Base-by-base conservation (phyloP, 805 yeast species). In the Torulaspora gathmanii region DNA sequence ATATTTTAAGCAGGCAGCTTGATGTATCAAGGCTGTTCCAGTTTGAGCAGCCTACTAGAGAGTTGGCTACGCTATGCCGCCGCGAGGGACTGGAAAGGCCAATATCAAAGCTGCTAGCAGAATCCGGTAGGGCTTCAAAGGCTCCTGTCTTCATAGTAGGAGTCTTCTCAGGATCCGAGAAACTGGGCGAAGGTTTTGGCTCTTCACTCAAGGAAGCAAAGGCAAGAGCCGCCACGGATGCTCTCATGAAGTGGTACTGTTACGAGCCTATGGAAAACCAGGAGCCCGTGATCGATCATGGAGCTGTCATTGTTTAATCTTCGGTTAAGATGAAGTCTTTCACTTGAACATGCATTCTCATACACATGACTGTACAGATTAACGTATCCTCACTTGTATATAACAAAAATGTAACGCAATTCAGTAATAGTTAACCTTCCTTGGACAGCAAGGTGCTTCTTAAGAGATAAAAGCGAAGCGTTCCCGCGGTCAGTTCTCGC, bases 131-230 rank as follows among this genome's bases (percentile, higher is more conserved):
- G 67, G 71, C 74, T 57, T 80, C 96, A 2, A 75, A 78, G 47
- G 80, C 85, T 37, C 95, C 99, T 19, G 83, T 89, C 30, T 93
- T 79, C 56, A 84, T 91, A 11, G 95, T 91, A 27, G 98, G 96
- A 40, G 93, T 87, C 1, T 93, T 89, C 65, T 74, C 85, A 46
- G 98, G 96, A 28, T 73, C 74, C 11, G 79, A 80, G 52, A 82
- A 87, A 67, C 72, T 93, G 44, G 96, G 97, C 41, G 97, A 93
- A 67, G 96, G 96, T 33, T 88, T 85, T 61, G 99, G 98, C 29
- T 73, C 95, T 5, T 85, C 95, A 23, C 71, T 93, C 57, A 79
- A 77, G 53, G 98, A 93, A 69, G 96, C 97, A 28, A 86, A 89
- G 68, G 84, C 88, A 33, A 80, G 96, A 66, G 93, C 96, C 28